Percentiles rank a stretch among this genome's conserved stretches.
phyloP scores from a whole-genome alignment of 78 protist genomes.

The Chrysochromulina parva region DNA sequence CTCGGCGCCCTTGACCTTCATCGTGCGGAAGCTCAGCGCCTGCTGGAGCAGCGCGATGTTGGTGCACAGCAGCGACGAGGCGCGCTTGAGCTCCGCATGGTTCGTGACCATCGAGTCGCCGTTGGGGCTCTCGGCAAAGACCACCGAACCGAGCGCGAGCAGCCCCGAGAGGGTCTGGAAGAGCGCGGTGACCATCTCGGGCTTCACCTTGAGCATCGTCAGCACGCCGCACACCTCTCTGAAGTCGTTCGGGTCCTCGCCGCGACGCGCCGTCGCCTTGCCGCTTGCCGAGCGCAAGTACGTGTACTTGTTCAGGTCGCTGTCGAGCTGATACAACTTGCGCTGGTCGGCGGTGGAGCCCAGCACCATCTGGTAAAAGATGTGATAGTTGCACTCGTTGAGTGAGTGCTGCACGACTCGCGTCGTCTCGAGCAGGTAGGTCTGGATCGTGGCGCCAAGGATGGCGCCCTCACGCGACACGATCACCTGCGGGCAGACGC shows the following conservation, averaged over 20 bases:
- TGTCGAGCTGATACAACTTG: background rate
- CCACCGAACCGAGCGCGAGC: constrained; percentile 51
- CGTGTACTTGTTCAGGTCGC: background rate
- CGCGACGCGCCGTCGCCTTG: constrained; percentile 19
- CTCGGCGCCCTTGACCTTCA: background rate
- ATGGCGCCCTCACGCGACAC: background rate
- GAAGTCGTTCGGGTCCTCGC: background rate
- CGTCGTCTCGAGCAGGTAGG: constrained; percentile 77
- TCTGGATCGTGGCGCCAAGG: constrained; percentile 52
- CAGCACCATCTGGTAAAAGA: constrained; percentile 84
- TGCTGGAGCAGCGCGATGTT: constrained; percentile 15
- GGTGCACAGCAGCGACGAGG: background rate
- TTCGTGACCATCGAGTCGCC: background rate
- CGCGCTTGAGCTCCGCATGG: background rate
- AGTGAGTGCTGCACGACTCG: constrained; percentile 83
- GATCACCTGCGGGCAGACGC: background rate
- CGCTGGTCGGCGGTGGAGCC: background rate
- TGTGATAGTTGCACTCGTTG: constrained; percentile 91
- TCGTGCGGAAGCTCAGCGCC: constrained; percentile 4
- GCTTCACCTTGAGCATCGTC: background rate
- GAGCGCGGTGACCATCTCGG: background rate
- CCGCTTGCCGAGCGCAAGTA: background rate
- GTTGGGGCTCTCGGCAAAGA: background rate
- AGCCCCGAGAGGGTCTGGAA: constrained; percentile 41
- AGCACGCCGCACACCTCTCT: background rate